Evolutionary conservation across 331 rosid species (phyloP), one percentile per base, ranked within the genome.

Genomic region (Quercus lobata): DNA sequence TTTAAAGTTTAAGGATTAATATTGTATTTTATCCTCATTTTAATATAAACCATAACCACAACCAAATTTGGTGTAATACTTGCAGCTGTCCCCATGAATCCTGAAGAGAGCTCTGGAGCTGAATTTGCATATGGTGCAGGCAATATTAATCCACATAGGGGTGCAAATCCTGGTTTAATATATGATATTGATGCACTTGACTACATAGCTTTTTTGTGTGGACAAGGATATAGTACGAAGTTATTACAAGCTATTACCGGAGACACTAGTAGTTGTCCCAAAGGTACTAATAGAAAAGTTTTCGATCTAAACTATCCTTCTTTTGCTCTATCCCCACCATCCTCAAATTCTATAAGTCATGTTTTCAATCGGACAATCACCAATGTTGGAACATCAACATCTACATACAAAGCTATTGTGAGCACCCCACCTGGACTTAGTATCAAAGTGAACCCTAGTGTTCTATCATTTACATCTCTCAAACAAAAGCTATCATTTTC

Each of bases 281-380:
- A 63, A 12, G 54, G 7, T 25, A 27, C 12, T 1, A 18, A 5
- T 1, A 57, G 19, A 34, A 61, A 32, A 3, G 81, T 17, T 2
- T 53, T 63, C 6, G 62, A 81, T 4, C 66, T 84, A 4, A 86
- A 86, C 19, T 78, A 76, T 0, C 87, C 89, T 44, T 80, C 89
- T 2, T 68, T 83, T 56, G 74, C 89, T 25, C 57, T 82, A 5
- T 4, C 16, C 2, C 25, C 74, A 61, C 9, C 18, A 1, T 1
- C 7, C 55, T 46, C 44, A 10, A 25, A 17, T 58, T 37, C 37
- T 32, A 27, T 58, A 0, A 27, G 53, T 6, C 30, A 7, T 4
- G 10, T 55, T 76, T 86, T 29, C 34, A 69, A 61, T 7, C 77
- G 85, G 63, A 83, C 74, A 0, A 77, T 83, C 68, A 86, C 87